Conservation (phyloP, 345 rosid genomes). For the Citrus glauca region DNA sequence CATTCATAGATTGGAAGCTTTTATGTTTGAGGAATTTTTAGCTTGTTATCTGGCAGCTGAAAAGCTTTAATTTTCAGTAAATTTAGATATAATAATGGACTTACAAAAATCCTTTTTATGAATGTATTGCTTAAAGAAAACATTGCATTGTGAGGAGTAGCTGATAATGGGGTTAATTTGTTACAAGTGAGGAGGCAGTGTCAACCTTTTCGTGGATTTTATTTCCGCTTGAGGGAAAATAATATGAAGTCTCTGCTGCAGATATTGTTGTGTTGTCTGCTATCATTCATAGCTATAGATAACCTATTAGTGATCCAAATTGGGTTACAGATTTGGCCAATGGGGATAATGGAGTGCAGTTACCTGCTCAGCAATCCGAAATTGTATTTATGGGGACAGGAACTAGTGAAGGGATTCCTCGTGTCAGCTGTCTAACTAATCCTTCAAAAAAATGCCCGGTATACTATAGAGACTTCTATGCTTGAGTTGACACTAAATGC, state of each 20-base stretch:
- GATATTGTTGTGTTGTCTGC: not conserved
- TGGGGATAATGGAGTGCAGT: conserved; percentile 22
- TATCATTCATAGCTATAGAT: not conserved
- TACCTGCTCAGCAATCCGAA: conserved; percentile 47
- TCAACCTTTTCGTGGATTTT: not conserved
- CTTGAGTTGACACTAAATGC: not conserved
- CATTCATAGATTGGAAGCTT: not conserved
- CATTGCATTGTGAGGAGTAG: not conserved
- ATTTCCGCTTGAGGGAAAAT: not conserved
- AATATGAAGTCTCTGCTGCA: not conserved
- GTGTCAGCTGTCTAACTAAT: conserved; percentile 89
- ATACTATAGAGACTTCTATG: conserved; percentile 12
- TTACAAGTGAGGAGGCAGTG: not conserved
- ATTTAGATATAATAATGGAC: not conserved
- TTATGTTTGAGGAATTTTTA: not conserved
- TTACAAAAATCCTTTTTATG: not conserved
- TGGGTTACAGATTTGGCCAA: conserved; percentile 38
- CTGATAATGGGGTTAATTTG: not conserved
- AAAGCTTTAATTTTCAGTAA: not conserved
- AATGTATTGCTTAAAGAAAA: not conserved
- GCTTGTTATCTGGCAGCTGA: not conserved
- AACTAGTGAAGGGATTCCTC: conserved; percentile 96
- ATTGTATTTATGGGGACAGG: conserved; percentile 85
- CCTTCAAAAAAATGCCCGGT: conserved; percentile 75
- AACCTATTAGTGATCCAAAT: conserved; percentile 7